Base-by-base conservation (phyloP, 495 filamentous ascomycete genomes). In the Xylaria intraflava region DNA sequence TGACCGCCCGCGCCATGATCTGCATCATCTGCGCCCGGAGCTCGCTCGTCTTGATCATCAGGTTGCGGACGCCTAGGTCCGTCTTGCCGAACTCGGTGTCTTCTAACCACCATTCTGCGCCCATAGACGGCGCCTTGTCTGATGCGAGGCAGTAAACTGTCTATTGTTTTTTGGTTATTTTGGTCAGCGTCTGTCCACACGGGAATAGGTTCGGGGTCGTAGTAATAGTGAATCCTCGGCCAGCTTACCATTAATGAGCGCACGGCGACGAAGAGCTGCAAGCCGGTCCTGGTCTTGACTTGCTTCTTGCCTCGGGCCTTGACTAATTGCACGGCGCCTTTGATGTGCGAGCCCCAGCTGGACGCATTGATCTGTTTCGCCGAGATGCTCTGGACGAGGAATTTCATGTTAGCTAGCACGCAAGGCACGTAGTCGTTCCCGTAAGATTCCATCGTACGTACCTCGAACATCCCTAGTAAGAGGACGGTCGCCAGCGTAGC, bases 401-500 rank as follows among this genome's bases (percentile, higher is more conserved):
- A 6, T 2, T 0, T 4, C 16, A 10, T 49, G 10, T 46, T 50
- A 59, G 51, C 23, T 42, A 55, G 12, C 16, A 27, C 48, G 0
- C 16, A 23, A 26, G n/a, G 42, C 20, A 23, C 17, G 6, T 16
- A 0, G 38, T 49, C 33, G 22, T 35, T 33, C 29, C 9, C 9
- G 35, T 20, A 42, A 30, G 9, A 16, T 16, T n/a, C 36, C 8
- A 3, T 66, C 69, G 36, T 56, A 84, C 81, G 36, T 57, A 84
- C 81, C 75, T 87, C 83, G 51, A 81, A 87, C n/a, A 82, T 75
- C 0, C 79, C 80, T 39, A 87, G 67, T 24, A 86, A 60, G 35
- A 88, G 65, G 20, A 87, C 77, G 0, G 82, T 72, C 24, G 82
- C 78, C n/a, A 88, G 62, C 11, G 81, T 79, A 35, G 74, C 69